Conservation (phyloP, 805 yeast genomes). For the Monosporozyma siamensis region DNA sequence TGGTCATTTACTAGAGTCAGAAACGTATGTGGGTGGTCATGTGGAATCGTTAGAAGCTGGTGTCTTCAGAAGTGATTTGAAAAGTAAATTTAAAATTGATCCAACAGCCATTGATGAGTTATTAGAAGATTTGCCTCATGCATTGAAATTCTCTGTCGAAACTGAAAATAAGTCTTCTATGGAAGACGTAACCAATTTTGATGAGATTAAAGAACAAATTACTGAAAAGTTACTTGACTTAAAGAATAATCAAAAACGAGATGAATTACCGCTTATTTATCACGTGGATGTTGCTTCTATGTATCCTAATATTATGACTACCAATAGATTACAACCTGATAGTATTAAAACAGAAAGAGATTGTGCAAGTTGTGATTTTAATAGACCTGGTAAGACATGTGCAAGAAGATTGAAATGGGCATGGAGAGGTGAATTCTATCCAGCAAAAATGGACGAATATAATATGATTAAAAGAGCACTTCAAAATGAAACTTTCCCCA, state of each 20-base stretch:
- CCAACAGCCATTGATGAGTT: constrained; percentile 77
- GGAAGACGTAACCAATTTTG: constrained; percentile 73
- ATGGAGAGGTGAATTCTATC: constrained; percentile 95
- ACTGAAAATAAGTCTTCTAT: constrained; percentile 67
- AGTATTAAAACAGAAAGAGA: constrained; percentile 92
- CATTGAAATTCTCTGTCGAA: constrained; percentile 72
- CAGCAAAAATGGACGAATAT: constrained; percentile 86
- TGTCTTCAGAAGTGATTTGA: constrained; percentile 84
- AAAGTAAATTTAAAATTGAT: constrained; percentile 66
- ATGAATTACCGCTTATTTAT: constrained; percentile 78
- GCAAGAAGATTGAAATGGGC: constrained; percentile 91
- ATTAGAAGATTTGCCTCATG: constrained; percentile 58
- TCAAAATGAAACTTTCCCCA: constrained; percentile 68
- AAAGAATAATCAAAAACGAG: constrained; percentile 51
- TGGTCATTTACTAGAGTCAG: constrained; percentile 89
- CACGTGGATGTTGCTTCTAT: constrained; percentile 99
- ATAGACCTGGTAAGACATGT: constrained; percentile 88
- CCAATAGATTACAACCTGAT: constrained; percentile 95
- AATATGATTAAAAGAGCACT: constrained; percentile 79
- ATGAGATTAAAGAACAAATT: constrained; percentile 59
- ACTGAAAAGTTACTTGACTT: constrained; percentile 46
- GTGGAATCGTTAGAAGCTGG: constrained; percentile 98
- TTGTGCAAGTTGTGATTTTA: constrained; percentile 96
- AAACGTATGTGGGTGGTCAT: constrained; percentile 98
- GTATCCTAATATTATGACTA: constrained; percentile 98